Evolutionary conservation across 73 alveolate genomes (phyloP).

Genomic region (Stentor roeselii): DNA sequence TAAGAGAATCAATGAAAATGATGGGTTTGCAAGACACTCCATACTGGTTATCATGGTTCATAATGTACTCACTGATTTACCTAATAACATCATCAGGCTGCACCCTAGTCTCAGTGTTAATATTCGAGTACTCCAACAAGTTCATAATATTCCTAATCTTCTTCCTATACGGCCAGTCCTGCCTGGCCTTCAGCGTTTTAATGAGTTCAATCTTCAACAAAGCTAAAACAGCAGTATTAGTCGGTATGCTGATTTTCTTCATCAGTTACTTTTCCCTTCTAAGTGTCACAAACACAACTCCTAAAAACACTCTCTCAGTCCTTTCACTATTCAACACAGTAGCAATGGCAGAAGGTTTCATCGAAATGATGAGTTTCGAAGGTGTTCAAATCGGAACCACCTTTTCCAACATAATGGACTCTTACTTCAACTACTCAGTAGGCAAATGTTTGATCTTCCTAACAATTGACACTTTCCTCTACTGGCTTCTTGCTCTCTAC

Average conservation of each 20-base stretch:
- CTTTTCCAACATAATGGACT: not conserved
- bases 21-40: constrained; percentile 76
- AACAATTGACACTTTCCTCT: constrained; percentile 35
- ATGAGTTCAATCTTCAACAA: constrained; percentile 6
- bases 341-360: not conserved
- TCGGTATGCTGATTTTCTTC: not conserved
- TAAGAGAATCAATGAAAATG: constrained; percentile 97
- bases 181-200: constrained; percentile 11
- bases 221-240: not conserved
- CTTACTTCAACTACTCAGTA: constrained; percentile 13
- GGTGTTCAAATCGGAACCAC: not conserved
- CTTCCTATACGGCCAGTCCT: constrained; percentile 13
- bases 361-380: not conserved
- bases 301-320: not conserved
- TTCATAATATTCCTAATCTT: not conserved
- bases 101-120: not conserved
- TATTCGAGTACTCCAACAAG: constrained; percentile 4
- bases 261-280: not conserved
- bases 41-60: constrained; percentile 11
- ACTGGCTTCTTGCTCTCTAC: constrained; percentile 49
- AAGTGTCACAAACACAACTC: constrained; percentile 15
- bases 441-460: constrained; percentile 2
- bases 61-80: not conserved
- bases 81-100: not conserved
- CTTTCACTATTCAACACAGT: constrained; percentile 15